Evolutionary conservation across 352 stramenopile species (phyloP), one percentile per base, ranked within the genome.

Genomic region (Blastocystis sp.): DNA sequence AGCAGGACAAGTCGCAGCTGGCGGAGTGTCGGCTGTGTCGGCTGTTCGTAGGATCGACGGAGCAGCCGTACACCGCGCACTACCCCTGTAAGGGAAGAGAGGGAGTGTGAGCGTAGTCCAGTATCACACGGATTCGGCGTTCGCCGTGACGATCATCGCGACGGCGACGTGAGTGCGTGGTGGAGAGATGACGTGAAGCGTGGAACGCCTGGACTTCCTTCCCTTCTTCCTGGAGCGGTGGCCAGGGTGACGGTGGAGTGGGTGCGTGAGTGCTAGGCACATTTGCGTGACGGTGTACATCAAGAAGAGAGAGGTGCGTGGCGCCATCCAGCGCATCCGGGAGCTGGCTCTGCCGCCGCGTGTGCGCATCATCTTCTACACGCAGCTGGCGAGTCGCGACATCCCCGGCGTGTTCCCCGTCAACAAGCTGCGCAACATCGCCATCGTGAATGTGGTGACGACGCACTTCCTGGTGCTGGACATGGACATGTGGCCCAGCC

Each of bases 351-450:
- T 81, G 23, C 71, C 71, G 5, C 11, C 14, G 4, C 71, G 71
- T 40, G 71, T 81, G 34, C 48, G 71, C 19, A 40, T 81, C 41
- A 48, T 81, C 66, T 40, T 81, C 43, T 81, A 81, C 59, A 66
- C 66, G 21, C 41, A 17, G 41, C 71, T 40, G 34, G 17, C 10
- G 19, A 66, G 52, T 43, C 43, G 71, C 23, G 52, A 81, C n/a
- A 17, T 23, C 23, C 28, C n/a, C 14, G 52, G 52, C 59, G 71
- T 78, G 7, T 87, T 78, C 62, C 77, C 77, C n/a, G 62, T 77
- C 21, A 87, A 87, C 65, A 87, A 87, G 41, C 34, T 87, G 17
- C 59, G 77, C 10, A 87, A 87, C n/a, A 87, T 87, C 48, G 77
- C 77, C 21, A 77, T 87, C 19, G 77, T 77, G 41, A 74, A 77